Conservation (phyloP, 306 rosid species). For the Datisca glomerata region DNA sequence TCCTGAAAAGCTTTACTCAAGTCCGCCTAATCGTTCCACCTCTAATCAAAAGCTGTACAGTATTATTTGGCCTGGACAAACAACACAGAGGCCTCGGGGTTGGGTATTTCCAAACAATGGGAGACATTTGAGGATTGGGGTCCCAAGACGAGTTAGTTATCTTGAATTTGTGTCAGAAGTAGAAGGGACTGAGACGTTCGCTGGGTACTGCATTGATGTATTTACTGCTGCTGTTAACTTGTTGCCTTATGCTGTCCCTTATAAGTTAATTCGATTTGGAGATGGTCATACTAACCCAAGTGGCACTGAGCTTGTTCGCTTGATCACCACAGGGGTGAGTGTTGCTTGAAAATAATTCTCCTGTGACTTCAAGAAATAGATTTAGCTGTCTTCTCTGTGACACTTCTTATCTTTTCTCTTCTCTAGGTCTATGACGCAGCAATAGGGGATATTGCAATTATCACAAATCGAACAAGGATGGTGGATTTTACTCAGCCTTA, state of each 20-base stretch:
- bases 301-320: constrained; percentile 45
- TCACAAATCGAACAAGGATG: constrained; percentile 68
- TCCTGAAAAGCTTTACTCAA: constrained; percentile 50
- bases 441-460: constrained; percentile 81
- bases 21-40: constrained; percentile 37
- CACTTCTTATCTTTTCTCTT: constrained; percentile 13
- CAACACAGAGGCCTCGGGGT: constrained; percentile 63
- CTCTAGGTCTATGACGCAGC: constrained; percentile 74
- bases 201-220: constrained; percentile 87
- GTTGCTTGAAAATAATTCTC: neutral
- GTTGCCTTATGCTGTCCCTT: constrained; percentile 86
- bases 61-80: constrained; percentile 84
- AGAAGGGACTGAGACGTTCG: constrained; percentile 42
- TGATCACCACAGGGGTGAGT: constrained; percentile 69
- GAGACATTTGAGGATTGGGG: constrained; percentile 66
- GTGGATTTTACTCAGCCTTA: constrained; percentile 94
- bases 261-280: constrained; percentile 41
- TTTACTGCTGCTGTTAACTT: constrained; percentile 63
- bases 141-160: constrained; percentile 51
- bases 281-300: constrained; percentile 58
- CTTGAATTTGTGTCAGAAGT: constrained; percentile 41
- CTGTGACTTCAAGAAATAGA: constrained; percentile 9
- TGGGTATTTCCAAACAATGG: constrained; percentile 92
- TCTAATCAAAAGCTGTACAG: constrained; percentile 26
- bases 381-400: constrained; percentile 17